phyloP scores from a whole-genome alignment of 2,329 filamentous ascomycete genomes.

The Botryotinia calthae region DNA sequence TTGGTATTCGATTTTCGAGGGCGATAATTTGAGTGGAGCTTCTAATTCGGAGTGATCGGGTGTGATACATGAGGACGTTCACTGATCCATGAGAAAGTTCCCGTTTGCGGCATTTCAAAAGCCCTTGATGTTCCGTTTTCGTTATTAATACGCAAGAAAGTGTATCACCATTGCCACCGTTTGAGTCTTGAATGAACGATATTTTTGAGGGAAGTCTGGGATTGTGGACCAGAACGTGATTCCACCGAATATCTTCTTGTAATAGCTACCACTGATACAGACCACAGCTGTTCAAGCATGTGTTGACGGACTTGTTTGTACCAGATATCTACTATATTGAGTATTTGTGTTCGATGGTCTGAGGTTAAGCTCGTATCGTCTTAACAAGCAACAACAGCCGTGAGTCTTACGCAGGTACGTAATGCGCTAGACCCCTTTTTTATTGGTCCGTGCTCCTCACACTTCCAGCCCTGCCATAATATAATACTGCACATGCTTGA shows the following conservation, averaged over 20 bases:
- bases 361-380: background rate
- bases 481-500: background rate
- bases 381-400: background rate
- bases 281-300: background rate
- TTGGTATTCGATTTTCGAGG: conserved; percentile 14
- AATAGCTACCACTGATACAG: background rate
- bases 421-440: background rate
- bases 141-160: too few relatives aligned
- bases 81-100: background rate
- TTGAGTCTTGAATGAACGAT: background rate
- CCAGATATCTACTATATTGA: background rate
- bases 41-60: background rate
- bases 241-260: background rate
- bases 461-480: background rate
- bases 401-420: background rate
- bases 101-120: background rate
- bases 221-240: background rate
- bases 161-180: background rate
- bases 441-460: background rate
- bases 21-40: background rate
- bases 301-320: too few relatives aligned
- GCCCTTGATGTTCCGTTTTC: background rate
- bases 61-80: background rate
- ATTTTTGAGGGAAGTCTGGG: background rate
- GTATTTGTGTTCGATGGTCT: background rate